Base-by-base conservation (phyloP, 2,329 filamentous ascomycete species). In the Didymellaceae sp. region DNA sequence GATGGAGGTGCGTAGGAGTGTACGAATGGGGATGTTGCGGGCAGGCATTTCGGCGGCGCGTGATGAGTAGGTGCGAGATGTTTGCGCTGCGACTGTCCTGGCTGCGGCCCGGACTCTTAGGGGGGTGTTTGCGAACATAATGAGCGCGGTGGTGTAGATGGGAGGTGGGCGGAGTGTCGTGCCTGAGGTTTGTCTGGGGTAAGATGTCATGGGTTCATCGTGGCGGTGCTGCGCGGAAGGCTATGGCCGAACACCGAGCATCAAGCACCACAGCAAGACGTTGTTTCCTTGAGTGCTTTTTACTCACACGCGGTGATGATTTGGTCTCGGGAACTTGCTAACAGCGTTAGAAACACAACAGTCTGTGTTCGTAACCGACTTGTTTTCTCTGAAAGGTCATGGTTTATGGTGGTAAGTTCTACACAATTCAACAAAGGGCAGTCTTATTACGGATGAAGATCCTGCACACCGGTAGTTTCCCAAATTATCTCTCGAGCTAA, bases 1-100 rank as follows among this genome's bases (percentile, higher is more conserved):
- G 6, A 59, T 60, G 34, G 63, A 62, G 55, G 55, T 61, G 52
- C 65, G 67, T 48, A 72, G 58, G 37, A 71, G 57, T 10, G 59
- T 57, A 49, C 63, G 66, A 47, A 69, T 63, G 49, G 62, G 54
- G 18, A 54, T 52, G 30, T 59, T 52, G 44, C 60, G 58, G 7
- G 59, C 41, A 13, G 65, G 49, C 65, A 70, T 68, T 34, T 60
- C 64, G 37, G 57, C 55, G 8, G 48, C 42, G 22, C 48, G 50
- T 24, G 58, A 54, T 28, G 52, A 49, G 41, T 63, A 60, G 51
- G 38, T 54, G 50, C 30, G 54, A 28, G 17, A 18, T 21, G 39
- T 45, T 38, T 47, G 58, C 18, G 39, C 53, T 45, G 18, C 48
- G 52, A 46, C 24, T 6, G 30, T 35, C 16, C 48, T 45, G 31